Percentiles rank a stretch among this genome's conserved stretches.
Conservation (phyloP, 768 basidiomycete species). For the Boletus vinaceobasis region DNA sequence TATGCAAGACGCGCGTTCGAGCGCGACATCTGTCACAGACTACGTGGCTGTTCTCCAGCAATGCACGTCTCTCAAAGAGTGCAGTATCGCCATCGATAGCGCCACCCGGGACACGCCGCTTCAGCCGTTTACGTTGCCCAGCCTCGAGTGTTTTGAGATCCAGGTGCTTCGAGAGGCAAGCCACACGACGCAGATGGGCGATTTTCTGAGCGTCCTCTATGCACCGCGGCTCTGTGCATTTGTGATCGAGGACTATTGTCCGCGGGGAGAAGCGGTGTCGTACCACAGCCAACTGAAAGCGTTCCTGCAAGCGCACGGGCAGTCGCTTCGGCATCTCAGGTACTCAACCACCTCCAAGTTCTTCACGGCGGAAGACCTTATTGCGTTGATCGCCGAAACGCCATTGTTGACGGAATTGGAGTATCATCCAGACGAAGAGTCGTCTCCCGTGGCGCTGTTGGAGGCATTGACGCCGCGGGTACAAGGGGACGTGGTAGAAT, state of each 20-base stretch:
- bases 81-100: constrained; percentile 15
- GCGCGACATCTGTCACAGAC: constrained; percentile 17
- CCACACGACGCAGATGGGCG: constrained; percentile 18
- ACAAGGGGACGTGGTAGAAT: constrained; percentile 7
- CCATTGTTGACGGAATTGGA: constrained; percentile 20
- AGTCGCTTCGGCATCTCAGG: constrained; percentile 11
- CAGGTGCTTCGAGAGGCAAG: constrained; percentile 15
- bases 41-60: constrained; percentile 19
- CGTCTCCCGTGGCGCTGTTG: constrained; percentile 16
- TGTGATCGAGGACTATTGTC: constrained; percentile 18
- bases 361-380: constrained; percentile 18
- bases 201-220: constrained; percentile 13
- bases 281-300: constrained; percentile 15
- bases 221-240: constrained; percentile 17
- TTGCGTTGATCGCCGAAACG: constrained; percentile 13
- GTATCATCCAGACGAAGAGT: constrained; percentile 23
- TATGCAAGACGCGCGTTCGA: constrained; percentile 24
- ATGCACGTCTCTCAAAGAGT: constrained; percentile 23
- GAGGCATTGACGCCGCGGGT: constrained; percentile 21
- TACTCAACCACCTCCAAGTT: constrained; percentile 18
- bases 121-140: constrained; percentile 11
- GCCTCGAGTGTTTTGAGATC: constrained; percentile 16
- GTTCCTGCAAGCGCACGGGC: constrained; percentile 13
- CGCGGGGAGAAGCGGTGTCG: constrained; percentile 5
- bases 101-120: constrained; percentile 4